phyloP scores from a whole-genome alignment of 164 flowering plant species.

The Amborella trichopoda region DNA sequence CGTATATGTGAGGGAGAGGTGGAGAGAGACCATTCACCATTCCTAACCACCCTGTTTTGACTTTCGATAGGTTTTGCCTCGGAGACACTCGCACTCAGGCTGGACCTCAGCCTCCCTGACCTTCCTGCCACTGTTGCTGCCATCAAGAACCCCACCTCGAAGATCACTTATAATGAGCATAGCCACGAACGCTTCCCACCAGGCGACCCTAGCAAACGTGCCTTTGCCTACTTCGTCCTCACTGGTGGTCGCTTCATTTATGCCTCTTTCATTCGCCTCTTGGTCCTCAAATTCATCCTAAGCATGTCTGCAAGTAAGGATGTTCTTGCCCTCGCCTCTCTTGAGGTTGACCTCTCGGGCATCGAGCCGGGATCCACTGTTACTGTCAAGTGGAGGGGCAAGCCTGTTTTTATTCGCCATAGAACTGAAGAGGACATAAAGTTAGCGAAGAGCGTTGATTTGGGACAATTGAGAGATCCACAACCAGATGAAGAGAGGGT shows the following conservation, averaged over 20 bases:
- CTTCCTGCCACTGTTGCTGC: slow-evolving; percentile 5
- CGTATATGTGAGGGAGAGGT: too few species aligned
- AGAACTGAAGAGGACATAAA: slow-evolving; percentile 9
- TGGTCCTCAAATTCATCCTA: slow-evolving; percentile 12
- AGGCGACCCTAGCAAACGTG: slow-evolving; percentile 12
- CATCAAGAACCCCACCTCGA: slow-evolving; percentile 12
- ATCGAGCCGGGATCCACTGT: slow-evolving; percentile 9
- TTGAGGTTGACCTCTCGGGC: slow-evolving; percentile 12
- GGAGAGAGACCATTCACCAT: too few species aligned
- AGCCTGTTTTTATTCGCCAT: slow-evolving; percentile 7
- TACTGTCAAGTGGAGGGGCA: slow-evolving; percentile 13
- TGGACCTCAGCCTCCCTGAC: slow-evolving; percentile 5
- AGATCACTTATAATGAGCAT: slow-evolving; percentile 6
- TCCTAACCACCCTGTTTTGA: too few species aligned
- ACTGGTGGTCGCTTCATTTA: slow-evolving; percentile 8
- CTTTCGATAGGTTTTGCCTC: slow-evolving; percentile 16
- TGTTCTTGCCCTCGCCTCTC: slow-evolving; percentile 11
- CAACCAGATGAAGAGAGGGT: slow-evolving; percentile 12
- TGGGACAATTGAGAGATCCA: slow-evolving; percentile 4
- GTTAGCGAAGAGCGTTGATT: slow-evolving; percentile 8
- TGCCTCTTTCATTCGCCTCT: slow-evolving; percentile 12
- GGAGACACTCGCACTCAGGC: slow-evolving; percentile 5
- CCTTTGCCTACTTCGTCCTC: slow-evolving; percentile 13
- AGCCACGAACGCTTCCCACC: slow-evolving; percentile 14
- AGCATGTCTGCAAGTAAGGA: slow-evolving; percentile 16